phyloP scores from a whole-genome alignment of 2,329 filamentous ascomycete species.

The Xenosphaeropsis pyriputrescens region DNA sequence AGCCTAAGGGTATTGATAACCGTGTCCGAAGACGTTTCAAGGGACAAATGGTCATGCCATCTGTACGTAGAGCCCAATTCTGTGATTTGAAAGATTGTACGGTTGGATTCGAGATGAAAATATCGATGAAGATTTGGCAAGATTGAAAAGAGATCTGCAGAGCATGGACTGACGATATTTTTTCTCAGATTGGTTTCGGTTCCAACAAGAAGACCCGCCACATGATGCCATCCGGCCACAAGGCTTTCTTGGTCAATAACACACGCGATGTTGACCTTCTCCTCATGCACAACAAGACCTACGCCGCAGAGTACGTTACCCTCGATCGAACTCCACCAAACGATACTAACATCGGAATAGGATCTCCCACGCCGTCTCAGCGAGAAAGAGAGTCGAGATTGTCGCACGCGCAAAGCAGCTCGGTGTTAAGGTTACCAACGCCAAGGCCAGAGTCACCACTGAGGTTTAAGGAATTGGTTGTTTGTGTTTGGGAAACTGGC shows the following conservation, averaged over 20 bases:
- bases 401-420: slow-evolving; percentile 94
- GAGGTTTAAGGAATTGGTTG: slow-evolving; percentile 48
- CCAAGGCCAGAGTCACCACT: slow-evolving; percentile 97
- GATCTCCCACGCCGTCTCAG: slow-evolving; percentile 96
- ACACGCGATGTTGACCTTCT: slow-evolving; percentile 89
- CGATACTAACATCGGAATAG: slow-evolving; percentile 33
- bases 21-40: slow-evolving; percentile 94
- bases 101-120: neutral
- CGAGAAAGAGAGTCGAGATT: slow-evolving; percentile 97
- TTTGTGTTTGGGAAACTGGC: slow-evolving; percentile 17
- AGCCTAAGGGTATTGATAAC: slow-evolving; percentile 99
- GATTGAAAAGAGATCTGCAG: neutral
- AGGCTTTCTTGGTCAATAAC: slow-evolving; percentile 99
- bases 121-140: neutral
- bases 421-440: slow-evolving; percentile 98
- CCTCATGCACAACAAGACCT: slow-evolving; percentile 99
- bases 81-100: neutral
- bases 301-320: slow-evolving; percentile 82
- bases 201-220: slow-evolving; percentile 99
- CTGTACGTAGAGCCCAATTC: slow-evolving; percentile 48
- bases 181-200: slow-evolving; percentile 79
- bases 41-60: slow-evolving; percentile 92
- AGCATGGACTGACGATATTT: slow-evolving; percentile 9
- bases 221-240: slow-evolving; percentile 98
- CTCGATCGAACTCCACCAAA: slow-evolving; percentile 2